Evolutionary conservation across 2,329 filamentous ascomycete genomes (phyloP).

Genomic region (Verticillium zaregamsianum): DNA sequence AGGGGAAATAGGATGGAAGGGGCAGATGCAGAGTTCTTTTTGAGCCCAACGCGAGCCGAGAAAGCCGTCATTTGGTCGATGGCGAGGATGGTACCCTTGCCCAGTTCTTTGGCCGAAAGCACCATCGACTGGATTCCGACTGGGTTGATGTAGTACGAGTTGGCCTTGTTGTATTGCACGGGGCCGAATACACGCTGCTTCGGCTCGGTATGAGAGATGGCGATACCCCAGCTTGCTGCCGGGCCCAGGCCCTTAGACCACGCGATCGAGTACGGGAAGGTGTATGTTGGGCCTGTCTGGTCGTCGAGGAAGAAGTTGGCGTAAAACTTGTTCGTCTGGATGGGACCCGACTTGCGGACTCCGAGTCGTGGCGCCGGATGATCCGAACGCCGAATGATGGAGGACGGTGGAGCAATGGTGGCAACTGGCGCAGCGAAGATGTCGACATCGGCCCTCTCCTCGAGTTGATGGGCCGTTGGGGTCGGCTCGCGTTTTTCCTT

Average conservation of each 20-base stretch:
- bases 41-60: constrained; percentile 59
- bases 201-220: constrained; percentile 62
- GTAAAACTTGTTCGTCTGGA: constrained; percentile 68
- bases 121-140: constrained; percentile 63
- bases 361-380: background rate
- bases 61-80: constrained; percentile 42
- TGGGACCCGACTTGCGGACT: constrained; percentile 25
- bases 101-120: constrained; percentile 68
- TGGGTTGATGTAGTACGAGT: constrained; percentile 66
- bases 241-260: constrained; percentile 56
- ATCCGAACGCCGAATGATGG: background rate
- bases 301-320: constrained; percentile 66
- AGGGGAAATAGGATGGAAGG: constrained; percentile 65
- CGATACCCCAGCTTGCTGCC: constrained; percentile 63
- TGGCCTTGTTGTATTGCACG: constrained; percentile 45
- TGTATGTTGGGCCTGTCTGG: constrained; percentile 61
- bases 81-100: constrained; percentile 44
- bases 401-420: background rate
- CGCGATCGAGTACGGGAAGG: constrained; percentile 61
- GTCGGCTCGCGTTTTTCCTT: background rate
- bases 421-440: background rate
- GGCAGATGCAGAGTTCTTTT: constrained; percentile 35
- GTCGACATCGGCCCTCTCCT: background rate
- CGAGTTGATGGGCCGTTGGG: background rate
- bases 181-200: constrained; percentile 58